A percentile compares a stretch with the other conserved stretches of the same genome.
phyloP scores from a whole-genome alignment of 225 moss, liverwort and hornwort species.

The Physcomitrellopsis africana region DNA sequence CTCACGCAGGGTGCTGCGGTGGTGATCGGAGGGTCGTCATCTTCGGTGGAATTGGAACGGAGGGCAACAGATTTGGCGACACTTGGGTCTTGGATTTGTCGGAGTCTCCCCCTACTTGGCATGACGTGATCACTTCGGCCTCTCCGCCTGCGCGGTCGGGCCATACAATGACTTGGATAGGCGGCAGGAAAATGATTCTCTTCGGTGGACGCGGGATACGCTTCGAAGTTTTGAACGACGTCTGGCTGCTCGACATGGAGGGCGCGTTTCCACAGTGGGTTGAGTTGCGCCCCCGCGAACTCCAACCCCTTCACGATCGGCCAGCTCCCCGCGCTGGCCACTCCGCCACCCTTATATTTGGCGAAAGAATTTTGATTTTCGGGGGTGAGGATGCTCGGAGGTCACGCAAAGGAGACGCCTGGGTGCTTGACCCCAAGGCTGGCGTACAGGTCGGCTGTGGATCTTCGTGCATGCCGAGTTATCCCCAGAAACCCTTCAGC shows the following conservation, averaged over 20 bases:
- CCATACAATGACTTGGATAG: slow-evolving; percentile 82
- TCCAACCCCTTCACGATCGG: slow-evolving; percentile 49
- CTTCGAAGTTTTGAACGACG: slow-evolving; percentile 92
- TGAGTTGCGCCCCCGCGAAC: slow-evolving; percentile 65
- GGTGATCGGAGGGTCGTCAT: slow-evolving; percentile 74
- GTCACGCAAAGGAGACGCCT: slow-evolving; percentile 76
- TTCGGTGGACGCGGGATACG: slow-evolving; percentile 85
- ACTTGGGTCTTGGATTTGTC: slow-evolving; percentile 82
- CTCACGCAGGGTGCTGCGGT: slow-evolving; percentile 79
- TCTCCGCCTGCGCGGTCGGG: slow-evolving; percentile 83
- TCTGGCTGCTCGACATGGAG: slow-evolving; percentile 95
- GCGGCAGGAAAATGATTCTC: slow-evolving; percentile 83
- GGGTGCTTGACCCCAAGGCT: slow-evolving; percentile 88
- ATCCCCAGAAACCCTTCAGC: slow-evolving; percentile 43
- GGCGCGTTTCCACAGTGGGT: slow-evolving; percentile 66
- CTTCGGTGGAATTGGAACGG: slow-evolving; percentile 81
- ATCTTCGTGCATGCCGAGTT: slow-evolving; percentile 45
- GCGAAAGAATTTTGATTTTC: slow-evolving; percentile 83
- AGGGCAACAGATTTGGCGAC: slow-evolving; percentile 75
- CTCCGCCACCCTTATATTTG: slow-evolving; percentile 89
- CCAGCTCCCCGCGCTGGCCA: slow-evolving; percentile 90
- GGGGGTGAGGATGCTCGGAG: slow-evolving; percentile 90
- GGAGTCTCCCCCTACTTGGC: slow-evolving; percentile 53
- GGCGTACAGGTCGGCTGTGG: slow-evolving; percentile 53
- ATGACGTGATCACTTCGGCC: slow-evolving; percentile 57